Base-by-base conservation (phyloP, 2,329 filamentous ascomycete genomes). In the Venturia carpophila region DNA sequence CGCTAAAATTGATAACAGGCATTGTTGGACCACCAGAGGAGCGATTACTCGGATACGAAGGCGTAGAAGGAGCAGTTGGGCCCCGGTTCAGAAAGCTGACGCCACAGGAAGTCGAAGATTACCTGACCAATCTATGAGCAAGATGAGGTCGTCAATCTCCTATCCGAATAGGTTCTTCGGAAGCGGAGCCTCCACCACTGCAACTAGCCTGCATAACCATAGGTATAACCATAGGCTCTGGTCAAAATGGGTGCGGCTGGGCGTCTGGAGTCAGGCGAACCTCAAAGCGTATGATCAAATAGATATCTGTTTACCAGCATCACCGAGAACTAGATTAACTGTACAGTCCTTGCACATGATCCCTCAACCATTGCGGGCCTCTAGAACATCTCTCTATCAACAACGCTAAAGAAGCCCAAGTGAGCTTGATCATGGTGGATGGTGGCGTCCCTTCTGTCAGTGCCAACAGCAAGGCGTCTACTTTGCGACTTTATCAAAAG, bases 41-140 rank as follows among this genome's bases (percentile, higher is more conserved):
- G 75, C 90, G 97, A 75, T 83, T 99, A 58, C 84, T 99, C 67
- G 94, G 94, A 62, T 90, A 92, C 68, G 92, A 96, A 77, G 92
- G 92, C 67, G 90, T 95, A 13, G 89, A 93, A 73, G 90, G 90
- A 68, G 90, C 90, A 24, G 84, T 87, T 70, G 92, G 92, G 56
- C 92, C 92, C 66, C 85, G 92, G 68, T 96, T 96, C 85, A 85
- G 92, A 78, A 96, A 96, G 84, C 81, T 99, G 78, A 96, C 86
- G 73, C 92, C 96, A 73, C 91, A 96, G 80, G 94, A 99, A 81
- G 97, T 99, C 74, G 94, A 99, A 82, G 94, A 99, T 78, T 99
- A 99, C 81, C 82, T 99, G 78, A 97, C 94, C 77, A 97, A 96
- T 84, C 86, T 99, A 84, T 97, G 84, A 87, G 37, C 30, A n/a